Conservation (phyloP, 176 grass and related monocot species). For the Bromus sterilis region DNA sequence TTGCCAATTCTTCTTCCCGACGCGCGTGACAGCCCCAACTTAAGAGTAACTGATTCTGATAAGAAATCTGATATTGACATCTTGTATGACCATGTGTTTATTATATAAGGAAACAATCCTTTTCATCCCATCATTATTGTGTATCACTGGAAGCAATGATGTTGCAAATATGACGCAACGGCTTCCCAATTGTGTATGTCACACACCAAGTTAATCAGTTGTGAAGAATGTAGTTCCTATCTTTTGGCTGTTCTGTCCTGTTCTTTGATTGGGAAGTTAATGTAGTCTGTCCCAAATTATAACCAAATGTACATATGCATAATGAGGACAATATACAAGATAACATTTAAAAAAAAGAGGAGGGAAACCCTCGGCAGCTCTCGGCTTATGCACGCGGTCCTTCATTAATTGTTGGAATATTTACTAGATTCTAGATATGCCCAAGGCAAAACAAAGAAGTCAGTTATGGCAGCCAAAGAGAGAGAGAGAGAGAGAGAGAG, state of each 20-base stretch:
- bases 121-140: constrained; percentile 34
- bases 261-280: not conserved
- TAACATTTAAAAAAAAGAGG: too few species aligned
- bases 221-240: too few species aligned
- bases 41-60: not conserved
- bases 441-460: too few species aligned
- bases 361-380: too few species aligned
- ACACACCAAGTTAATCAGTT: not conserved
- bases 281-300: not conserved
- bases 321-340: not conserved
- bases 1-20: not conserved
- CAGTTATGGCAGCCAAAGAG: too few species aligned
- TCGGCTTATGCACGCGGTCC: too few species aligned
- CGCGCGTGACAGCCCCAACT: not conserved
- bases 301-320: not conserved
- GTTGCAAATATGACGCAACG: not conserved
- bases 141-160: constrained; percentile 29
- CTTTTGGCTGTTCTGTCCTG: not conserved
- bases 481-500: too few species aligned
- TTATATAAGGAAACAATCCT: constrained; percentile 7
- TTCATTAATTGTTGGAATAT: not conserved
- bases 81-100: not conserved
- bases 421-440: not conserved
- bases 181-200: not conserved
- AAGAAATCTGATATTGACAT: constrained; percentile 17